Evolutionary conservation across 257 asterid species (phyloP).

Genomic region (Nicotiana attenuata): DNA sequence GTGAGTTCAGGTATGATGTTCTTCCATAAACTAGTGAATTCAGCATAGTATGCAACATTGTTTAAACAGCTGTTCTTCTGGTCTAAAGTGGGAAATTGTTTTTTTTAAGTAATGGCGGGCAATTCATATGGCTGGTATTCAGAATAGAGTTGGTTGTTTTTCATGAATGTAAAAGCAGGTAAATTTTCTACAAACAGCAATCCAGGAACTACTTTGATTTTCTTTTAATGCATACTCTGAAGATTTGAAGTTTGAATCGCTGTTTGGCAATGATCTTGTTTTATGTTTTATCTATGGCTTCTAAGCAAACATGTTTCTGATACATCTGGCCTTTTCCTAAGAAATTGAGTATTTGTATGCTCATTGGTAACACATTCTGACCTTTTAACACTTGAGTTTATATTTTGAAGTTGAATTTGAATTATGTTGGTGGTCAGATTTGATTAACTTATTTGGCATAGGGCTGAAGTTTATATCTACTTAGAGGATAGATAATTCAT

Average conservation of each 20-base stretch:
- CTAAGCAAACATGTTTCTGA: neutral
- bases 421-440: neutral
- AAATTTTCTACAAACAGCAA: neutral
- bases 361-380: neutral
- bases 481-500: neutral
- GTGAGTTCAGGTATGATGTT: conserved; percentile 3
- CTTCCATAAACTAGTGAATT: neutral
- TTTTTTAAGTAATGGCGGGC: neutral
- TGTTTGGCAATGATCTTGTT: neutral
- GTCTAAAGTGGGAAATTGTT: neutral
- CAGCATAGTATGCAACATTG: neutral
- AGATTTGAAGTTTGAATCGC: neutral
- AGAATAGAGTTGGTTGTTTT: neutral
- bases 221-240: neutral
- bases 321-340: neutral
- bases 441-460: neutral
- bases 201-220: neutral
- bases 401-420: neutral
- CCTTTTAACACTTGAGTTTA: neutral
- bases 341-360: neutral
- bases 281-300: neutral
- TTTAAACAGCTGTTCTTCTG: neutral
- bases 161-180: neutral
- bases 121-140: conserved; percentile 2
- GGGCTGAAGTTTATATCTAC: neutral